A percentile compares a stretch with the other conserved stretches of the same genome.
Conservation (phyloP, 176 grass and related monocot species). For the Chloris gayana region DNA sequence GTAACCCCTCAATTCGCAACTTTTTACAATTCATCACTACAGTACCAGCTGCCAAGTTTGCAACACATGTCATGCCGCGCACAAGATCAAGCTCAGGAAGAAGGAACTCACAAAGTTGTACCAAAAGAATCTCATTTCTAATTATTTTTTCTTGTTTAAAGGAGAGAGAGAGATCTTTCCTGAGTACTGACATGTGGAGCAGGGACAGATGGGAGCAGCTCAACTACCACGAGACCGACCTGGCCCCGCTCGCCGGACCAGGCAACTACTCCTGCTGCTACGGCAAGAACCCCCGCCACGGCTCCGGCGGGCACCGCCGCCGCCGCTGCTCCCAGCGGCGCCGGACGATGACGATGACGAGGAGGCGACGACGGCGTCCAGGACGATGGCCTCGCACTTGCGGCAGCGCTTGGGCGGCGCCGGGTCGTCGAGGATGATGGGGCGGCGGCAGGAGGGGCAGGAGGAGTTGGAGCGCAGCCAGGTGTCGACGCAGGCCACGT, state of each 20-base stretch:
- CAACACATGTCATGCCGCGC: conserved; percentile 22
- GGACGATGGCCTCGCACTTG: conserved; percentile 61
- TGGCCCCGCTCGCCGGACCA: conserved; percentile 21
- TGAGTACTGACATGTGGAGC: conserved; percentile 38
- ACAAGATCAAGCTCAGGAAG: background rate
- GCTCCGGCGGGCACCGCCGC: background rate
- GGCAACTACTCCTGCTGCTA: conserved; percentile 49
- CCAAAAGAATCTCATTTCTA: conserved; percentile 42
- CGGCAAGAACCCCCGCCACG: conserved; percentile 60
- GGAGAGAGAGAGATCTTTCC: conserved; percentile 35
- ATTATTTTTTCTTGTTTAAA: conserved; percentile 48
- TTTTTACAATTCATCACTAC: background rate
- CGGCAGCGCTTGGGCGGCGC: conserved; percentile 55
- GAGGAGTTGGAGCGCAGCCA: conserved; percentile 73
- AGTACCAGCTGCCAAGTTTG: background rate
- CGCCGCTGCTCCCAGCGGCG: background rate
- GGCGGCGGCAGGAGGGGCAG: conserved; percentile 74
- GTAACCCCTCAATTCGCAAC: background rate
- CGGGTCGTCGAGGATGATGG: conserved; percentile 58
- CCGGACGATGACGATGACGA: conserved; percentile 10
- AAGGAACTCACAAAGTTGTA: conserved; percentile 19
- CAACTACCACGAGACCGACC: background rate
- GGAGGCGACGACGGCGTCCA: conserved; percentile 49
- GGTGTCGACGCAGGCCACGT: conserved; percentile 72
- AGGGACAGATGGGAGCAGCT: conserved; percentile 33